Percentiles rank a stretch among this genome's conserved stretches.
These are phyloP conservation scores for Penicillium sp. DNA, from an alignment of 2,329 filamentous ascomycete genomes.

Conservation along the genomic window DNA sequence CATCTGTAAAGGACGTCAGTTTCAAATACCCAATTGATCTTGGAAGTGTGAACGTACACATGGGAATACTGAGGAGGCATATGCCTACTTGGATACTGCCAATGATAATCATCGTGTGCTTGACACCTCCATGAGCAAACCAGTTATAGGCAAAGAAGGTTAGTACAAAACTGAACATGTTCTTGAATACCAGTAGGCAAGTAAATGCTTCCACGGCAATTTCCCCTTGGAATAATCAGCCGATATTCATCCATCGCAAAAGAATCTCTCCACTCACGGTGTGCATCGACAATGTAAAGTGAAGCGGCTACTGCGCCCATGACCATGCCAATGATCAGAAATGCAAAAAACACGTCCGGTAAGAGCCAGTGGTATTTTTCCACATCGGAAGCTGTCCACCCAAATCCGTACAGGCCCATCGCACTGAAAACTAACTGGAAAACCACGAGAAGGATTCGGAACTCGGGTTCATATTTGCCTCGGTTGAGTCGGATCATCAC, in stretches of 20 bases:
- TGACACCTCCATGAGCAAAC: slow-evolving; percentile 63
- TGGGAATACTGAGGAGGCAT: slow-evolving; percentile 71
- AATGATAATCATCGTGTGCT: slow-evolving; percentile 65
- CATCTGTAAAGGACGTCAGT: slow-evolving; percentile 51
- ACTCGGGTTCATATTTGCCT: slow-evolving; percentile 89
- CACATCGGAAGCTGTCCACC: slow-evolving; percentile 65
- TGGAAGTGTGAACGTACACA: slow-evolving; percentile 62
- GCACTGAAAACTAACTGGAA: slow-evolving; percentile 77
- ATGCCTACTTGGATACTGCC: slow-evolving; percentile 75
- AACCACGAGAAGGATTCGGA: slow-evolving; percentile 77
- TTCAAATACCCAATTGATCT: background rate
- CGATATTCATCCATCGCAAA: background rate
- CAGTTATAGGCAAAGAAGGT: slow-evolving; percentile 84
- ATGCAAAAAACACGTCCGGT: slow-evolving; percentile 77
- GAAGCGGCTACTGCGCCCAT: slow-evolving; percentile 83
- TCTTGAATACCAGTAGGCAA: slow-evolving; percentile 89
- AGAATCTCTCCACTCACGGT: slow-evolving; percentile 61
- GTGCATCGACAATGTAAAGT: slow-evolving; percentile 89
- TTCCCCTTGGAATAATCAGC: slow-evolving; percentile 58
- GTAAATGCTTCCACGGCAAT: slow-evolving; percentile 87
- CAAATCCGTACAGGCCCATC: slow-evolving; percentile 81
- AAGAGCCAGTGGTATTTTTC: slow-evolving; percentile 67
- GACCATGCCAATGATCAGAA: slow-evolving; percentile 87
- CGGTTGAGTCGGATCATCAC: slow-evolving; percentile 70
- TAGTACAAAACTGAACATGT: slow-evolving; percentile 83